These are phyloP conservation scores for Fraxinus dipetala DNA, from an alignment of 305 asterid species.

Conservation along the genomic window DNA sequence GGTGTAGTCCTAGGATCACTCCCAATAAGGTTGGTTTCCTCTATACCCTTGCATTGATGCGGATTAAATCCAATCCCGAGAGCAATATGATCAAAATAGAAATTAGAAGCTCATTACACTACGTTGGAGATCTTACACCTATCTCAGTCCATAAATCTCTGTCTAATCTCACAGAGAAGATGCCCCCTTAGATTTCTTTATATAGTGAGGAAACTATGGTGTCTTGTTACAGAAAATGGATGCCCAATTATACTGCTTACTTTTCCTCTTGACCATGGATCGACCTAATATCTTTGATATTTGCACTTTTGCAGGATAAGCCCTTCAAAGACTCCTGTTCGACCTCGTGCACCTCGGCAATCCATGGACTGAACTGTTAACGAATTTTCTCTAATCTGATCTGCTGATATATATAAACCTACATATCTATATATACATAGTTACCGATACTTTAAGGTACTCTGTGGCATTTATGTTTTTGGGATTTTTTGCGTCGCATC, in stretches of 20 bases:
- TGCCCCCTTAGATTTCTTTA: neutral
- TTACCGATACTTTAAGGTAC: slow-evolving; percentile 31
- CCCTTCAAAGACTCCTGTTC: slow-evolving; percentile 56
- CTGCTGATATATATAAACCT: slow-evolving; percentile 19
- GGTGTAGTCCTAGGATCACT: slow-evolving; percentile 87
- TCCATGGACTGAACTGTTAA: slow-evolving; percentile 28
- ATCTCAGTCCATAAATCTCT: neutral
- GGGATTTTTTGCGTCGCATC: slow-evolving; percentile 5
- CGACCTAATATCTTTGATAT: neutral
- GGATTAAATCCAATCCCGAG: neutral
- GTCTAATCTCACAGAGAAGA: neutral
- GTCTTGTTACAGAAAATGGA: neutral
- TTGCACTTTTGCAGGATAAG: slow-evolving; percentile 46
- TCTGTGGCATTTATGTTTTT: slow-evolving; percentile 31
- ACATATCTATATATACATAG: slow-evolving; percentile 33
- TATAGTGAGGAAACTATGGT: neutral
- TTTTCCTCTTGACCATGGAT: neutral
- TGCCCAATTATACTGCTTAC: neutral
- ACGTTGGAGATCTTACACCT: neutral
- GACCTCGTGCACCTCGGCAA: slow-evolving; percentile 42
- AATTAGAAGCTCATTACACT: neutral
- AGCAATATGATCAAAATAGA: neutral
- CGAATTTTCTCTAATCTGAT: slow-evolving; percentile 19
- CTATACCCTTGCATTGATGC: neutral
- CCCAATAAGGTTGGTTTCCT: slow-evolving; percentile 63